Evolutionary conservation across 192 early-diverging fungal species (phyloP).

Genomic region (Polychytrium aggregatum): DNA sequence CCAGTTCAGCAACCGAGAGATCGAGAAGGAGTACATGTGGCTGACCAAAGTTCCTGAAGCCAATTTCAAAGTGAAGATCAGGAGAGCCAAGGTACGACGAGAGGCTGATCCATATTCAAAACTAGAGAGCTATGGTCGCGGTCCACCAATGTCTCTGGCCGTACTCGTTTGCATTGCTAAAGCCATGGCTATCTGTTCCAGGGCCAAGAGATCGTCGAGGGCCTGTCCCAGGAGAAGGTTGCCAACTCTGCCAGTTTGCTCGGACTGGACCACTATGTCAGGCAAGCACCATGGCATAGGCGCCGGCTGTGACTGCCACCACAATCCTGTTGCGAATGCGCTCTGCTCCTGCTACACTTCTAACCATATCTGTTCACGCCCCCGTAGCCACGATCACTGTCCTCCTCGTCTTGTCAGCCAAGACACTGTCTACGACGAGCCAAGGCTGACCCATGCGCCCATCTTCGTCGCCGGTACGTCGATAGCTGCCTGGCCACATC

Average conservation of each 20-base stretch:
- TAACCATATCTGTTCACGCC: too few relatives aligned
- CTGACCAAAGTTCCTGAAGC: slow-evolving; percentile 44
- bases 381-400: too few relatives aligned
- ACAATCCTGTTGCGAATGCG: too few relatives aligned
- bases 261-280: slow-evolving; percentile 12
- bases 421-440: too few relatives aligned
- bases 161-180: background rate
- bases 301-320: too few relatives aligned
- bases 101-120: background rate
- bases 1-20: slow-evolving; percentile 37
- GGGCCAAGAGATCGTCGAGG: slow-evolving; percentile 19
- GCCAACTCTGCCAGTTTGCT: slow-evolving; percentile 12
- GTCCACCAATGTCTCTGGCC: background rate
- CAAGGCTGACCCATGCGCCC: slow-evolving; percentile 9
- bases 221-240: slow-evolving; percentile 23
- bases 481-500: too few relatives aligned
- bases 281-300: background rate
- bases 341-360: too few relatives aligned
- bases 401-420: too few relatives aligned
- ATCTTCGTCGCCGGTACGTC: slow-evolving; percentile 22
- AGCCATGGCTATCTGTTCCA: background rate
- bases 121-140: slow-evolving; percentile 1
- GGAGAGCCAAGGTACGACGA: slow-evolving; percentile 36
- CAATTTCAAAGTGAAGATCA: slow-evolving; percentile 36
- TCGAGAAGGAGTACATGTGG: slow-evolving; percentile 48